Conservation (phyloP, 108 stramenopile genomes). For the Seminavis robusta region DNA sequence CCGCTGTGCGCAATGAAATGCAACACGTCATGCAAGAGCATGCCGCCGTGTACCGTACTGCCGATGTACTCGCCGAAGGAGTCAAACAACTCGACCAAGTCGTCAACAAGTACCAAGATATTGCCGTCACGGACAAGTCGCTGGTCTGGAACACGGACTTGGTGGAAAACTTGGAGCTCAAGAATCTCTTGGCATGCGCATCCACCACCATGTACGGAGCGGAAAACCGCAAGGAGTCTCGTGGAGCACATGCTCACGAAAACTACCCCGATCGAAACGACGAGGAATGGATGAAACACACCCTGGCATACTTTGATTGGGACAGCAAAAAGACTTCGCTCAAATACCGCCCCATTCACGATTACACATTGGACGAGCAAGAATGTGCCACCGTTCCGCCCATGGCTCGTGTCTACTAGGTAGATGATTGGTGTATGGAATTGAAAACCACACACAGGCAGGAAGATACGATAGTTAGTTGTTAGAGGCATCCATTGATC, state of each 20-base stretch:
- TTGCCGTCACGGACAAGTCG: conserved; percentile 90
- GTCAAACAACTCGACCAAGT: conserved; percentile 84
- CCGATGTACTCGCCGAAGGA: conserved; percentile 84
- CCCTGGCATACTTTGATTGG: conserved; percentile 91
- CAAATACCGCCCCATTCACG: conserved; percentile 94
- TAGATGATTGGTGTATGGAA: not conserved
- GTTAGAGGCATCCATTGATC: too few relatives aligned
- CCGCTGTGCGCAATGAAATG: conserved; percentile 91
- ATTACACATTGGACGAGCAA: conserved; percentile 93
- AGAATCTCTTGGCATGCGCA: conserved; percentile 91
- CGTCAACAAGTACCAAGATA: conserved; percentile 82
- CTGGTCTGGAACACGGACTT: conserved; percentile 99
- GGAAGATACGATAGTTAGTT: too few relatives aligned
- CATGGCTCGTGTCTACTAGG: conserved; percentile 95
- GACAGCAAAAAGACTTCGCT: conserved; percentile 84
- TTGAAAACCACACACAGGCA: too few relatives aligned
- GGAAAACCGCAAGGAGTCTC: conserved; percentile 92
- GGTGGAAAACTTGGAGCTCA: conserved; percentile 93
- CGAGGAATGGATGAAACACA: conserved; percentile 99
- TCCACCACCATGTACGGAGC: conserved; percentile 97
- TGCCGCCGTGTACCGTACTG: conserved; percentile 98
- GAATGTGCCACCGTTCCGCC: conserved; percentile 92
- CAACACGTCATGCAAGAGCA: conserved; percentile 98
- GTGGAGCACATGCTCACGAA: conserved; percentile 99
- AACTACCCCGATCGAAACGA: conserved; percentile 95